Evolutionary conservation across 2,329 filamentous ascomycete species (phyloP).

Genomic region (Colletotrichum zoysiae): DNA sequence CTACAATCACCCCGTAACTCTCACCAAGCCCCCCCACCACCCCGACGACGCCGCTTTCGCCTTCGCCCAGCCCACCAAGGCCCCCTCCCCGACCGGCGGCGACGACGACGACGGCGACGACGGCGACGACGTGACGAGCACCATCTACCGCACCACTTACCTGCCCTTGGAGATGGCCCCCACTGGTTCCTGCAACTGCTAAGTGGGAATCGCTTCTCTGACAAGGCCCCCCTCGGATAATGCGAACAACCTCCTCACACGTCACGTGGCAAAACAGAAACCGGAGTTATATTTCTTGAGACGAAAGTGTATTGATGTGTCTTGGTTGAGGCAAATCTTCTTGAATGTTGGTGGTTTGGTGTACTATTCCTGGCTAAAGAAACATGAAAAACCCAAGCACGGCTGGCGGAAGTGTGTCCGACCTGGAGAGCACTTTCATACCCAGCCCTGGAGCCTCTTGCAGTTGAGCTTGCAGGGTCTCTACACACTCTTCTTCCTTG

Average conservation of each 20-base stretch:
- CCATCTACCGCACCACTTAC: constrained; percentile 38
- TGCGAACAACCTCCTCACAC: not conserved
- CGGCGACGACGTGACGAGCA: constrained; percentile 19
- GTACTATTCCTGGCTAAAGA: not conserved
- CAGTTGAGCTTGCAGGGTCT: too few relatives aligned
- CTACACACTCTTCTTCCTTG: not conserved
- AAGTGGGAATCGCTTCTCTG: not conserved
- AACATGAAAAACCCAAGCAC: not conserved
- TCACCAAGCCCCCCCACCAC: constrained; percentile 30
- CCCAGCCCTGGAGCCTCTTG: not conserved
- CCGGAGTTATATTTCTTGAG: not conserved
- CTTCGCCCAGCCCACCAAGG: constrained; percentile 22
- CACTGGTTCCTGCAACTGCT: constrained; percentile 30
- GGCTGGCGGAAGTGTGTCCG: not conserved
- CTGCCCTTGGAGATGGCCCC: constrained; percentile 34
- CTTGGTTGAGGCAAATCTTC: not conserved
- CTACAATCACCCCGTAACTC: constrained; percentile 40
- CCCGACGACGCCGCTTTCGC: constrained; percentile 13
- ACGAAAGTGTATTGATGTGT: not conserved
- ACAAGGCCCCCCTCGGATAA: not conserved
- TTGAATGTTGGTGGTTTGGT: constrained; percentile 18
- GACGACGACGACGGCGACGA: constrained; percentile 16
- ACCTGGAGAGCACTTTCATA: not conserved
- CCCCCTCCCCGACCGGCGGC: constrained; percentile 11
- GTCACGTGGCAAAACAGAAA: constrained; percentile 21